phyloP scores from a whole-genome alignment of 2,329 filamentous ascomycete species.

The Diaporthe aspalathi region DNA sequence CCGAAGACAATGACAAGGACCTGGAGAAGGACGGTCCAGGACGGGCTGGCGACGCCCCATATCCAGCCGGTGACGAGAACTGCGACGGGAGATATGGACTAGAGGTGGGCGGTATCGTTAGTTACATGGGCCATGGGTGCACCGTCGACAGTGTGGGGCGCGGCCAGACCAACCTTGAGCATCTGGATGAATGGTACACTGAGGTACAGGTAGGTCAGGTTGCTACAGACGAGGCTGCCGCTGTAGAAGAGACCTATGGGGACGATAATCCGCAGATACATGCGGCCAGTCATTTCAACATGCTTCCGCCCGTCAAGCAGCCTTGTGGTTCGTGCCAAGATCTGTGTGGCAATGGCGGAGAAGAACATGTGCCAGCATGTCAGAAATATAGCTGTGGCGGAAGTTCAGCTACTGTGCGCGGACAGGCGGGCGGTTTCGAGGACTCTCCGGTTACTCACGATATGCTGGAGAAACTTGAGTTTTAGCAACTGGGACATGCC shows the following conservation, averaged over 20 bases:
- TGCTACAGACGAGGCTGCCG: slow-evolving; percentile 92
- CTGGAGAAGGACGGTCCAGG: slow-evolving; percentile 57
- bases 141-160: too few species aligned
- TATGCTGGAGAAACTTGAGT: slow-evolving; percentile 23
- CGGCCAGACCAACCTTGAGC: slow-evolving; percentile 17
- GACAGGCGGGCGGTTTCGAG: background rate
- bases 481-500: background rate
- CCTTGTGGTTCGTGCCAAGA: slow-evolving; percentile 87
- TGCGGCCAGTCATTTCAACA: slow-evolving; percentile 92
- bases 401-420: slow-evolving; percentile 45
- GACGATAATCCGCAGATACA: slow-evolving; percentile 91
- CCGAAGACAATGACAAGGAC: slow-evolving; percentile 64
- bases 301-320: slow-evolving; percentile 92
- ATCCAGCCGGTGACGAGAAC: slow-evolving; percentile 75
- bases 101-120: background rate
- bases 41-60: slow-evolving; percentile 63
- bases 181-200: slow-evolving; percentile 78
- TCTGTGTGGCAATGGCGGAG: slow-evolving; percentile 89
- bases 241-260: slow-evolving; percentile 95
- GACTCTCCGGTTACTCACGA: slow-evolving; percentile 12
- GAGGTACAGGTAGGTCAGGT: slow-evolving; percentile 92
- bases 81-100: slow-evolving; percentile 74
- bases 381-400: slow-evolving; percentile 71
- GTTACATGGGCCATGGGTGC: background rate
- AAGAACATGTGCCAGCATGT: slow-evolving; percentile 96